Percentiles rank a stretch among this genome's conserved stretches.
phyloP scores from a whole-genome alignment of 2,329 filamentous ascomycete genomes.

The Cucurbitaria berberidis region DNA sequence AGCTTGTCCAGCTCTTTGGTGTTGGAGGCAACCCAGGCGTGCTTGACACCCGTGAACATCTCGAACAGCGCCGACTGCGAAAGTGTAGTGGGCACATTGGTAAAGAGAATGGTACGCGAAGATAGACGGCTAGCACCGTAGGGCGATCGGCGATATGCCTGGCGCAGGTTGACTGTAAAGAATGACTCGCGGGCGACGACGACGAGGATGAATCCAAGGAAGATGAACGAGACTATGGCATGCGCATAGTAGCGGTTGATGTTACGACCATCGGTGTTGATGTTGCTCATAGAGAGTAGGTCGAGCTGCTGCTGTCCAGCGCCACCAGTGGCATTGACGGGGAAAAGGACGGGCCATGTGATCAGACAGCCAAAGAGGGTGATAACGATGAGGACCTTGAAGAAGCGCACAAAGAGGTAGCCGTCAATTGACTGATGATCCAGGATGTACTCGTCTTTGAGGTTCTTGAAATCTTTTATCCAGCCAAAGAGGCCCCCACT shows the following conservation, averaged over 20 bases:
- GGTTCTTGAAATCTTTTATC: constrained; percentile 55
- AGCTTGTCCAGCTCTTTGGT: constrained; percentile 53
- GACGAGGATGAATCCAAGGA: constrained; percentile 52
- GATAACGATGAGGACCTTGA: constrained; percentile 52
- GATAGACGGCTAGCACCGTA: constrained; percentile 54
- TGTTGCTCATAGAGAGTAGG: constrained; percentile 48
- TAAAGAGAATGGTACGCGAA: constrained; percentile 56
- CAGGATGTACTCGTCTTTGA: constrained; percentile 54
- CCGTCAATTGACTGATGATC: constrained; percentile 58
- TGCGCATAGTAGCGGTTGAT: constrained; percentile 54
- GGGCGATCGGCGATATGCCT: constrained; percentile 55
- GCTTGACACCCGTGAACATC: constrained; percentile 49
- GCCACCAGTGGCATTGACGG: constrained; percentile 54
- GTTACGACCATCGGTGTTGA: constrained; percentile 35
- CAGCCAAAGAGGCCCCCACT: constrained; percentile 58
- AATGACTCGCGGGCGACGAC: constrained; percentile 56
- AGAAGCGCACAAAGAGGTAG: constrained; percentile 56
- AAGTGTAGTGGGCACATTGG: constrained; percentile 53
- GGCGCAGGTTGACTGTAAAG: constrained; percentile 56
- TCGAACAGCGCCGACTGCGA: constrained; percentile 49
- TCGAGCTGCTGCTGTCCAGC: constrained; percentile 47
- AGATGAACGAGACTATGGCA: constrained; percentile 51
- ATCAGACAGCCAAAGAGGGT: constrained; percentile 52
- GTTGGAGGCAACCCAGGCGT: constrained; percentile 56
- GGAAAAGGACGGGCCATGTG: constrained; percentile 56